Base-by-base conservation (phyloP, 805 yeast genomes). In the Yarrowia sp. region DNA sequence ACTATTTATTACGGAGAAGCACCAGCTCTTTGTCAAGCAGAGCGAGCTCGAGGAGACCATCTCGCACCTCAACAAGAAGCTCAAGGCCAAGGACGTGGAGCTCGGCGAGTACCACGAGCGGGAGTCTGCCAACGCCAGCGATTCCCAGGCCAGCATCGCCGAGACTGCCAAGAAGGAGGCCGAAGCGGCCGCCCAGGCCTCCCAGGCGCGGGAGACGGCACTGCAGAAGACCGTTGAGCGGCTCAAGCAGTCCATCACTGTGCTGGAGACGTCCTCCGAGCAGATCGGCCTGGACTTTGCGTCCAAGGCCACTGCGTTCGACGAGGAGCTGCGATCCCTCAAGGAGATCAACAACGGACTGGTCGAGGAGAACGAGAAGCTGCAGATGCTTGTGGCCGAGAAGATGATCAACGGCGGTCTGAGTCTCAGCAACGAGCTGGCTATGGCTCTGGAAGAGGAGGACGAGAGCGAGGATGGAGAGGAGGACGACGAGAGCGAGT, bases 381-480 rank as follows among this genome's bases (percentile, higher is more conserved):
- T 72, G 63, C 76, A 72, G 64, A 55, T 69, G 55, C 64, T 74
- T 32, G 63, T 74, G 9, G 70, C 73, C 14, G 75, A 72, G 53
- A 71, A 67, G 56, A 70, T 74, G 7, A 68, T 74, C 21, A 42
- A 61, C 59, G 69, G 68, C 24, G 70, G 67, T 16, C 58, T 62
- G 29, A 61, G 65, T 14, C 63, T 68, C 12, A 69, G 65, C 22
- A 66, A 66, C 25, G 70, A 68, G 56, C 63, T 68, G 25, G 66
- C 63, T 13, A 31, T n/a, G 14, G 53, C 42, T 19, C 22, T 46
- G 8, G 64, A 58, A 6, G 56, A 51, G 32, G 64, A 63, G n/a
- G 47, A 36, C 10, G 63, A 56, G 18, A 63, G 62, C 16, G 66
- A 63, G 29, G 49, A 60, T 29, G n/a, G n/a, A n/a, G 62, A 35